A percentile compares a stretch with the other conserved stretches of the same genome.
Conservation (phyloP, 2,329 filamentous ascomycete species). For the Coniochaeta sp. region DNA sequence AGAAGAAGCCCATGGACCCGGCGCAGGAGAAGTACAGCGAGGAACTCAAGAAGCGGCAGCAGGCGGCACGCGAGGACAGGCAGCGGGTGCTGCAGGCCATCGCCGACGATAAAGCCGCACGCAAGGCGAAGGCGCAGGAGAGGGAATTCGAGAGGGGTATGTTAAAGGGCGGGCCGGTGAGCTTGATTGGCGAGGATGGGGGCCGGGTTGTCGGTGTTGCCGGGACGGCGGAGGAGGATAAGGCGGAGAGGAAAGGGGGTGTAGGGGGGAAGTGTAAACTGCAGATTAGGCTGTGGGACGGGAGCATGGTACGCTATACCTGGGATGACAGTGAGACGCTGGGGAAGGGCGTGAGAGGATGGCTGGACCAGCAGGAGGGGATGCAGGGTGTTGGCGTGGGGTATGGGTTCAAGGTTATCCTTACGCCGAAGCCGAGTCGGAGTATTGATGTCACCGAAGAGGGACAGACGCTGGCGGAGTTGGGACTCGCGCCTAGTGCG, state of each 20-base stretch:
- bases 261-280: conserved; percentile 28
- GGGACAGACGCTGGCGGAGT: conserved; percentile 54
- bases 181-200: conserved; percentile 31
- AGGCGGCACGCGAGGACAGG: conserved; percentile 61
- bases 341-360: conserved; percentile 59
- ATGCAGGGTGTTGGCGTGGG: conserved; percentile 44
- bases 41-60: conserved; percentile 54
- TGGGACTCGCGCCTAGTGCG: conserved; percentile 71
- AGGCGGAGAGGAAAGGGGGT: neutral
- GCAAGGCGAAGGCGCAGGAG: conserved; percentile 49
- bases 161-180: neutral
- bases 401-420: conserved; percentile 78
- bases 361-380: conserved; percentile 60
- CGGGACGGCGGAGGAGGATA: conserved; percentile 10
- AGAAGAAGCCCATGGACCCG: conserved; percentile 14
- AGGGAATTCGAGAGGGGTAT: too few species aligned
- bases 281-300: conserved; percentile 79
- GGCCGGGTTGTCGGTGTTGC: conserved; percentile 13
- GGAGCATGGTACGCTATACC: conserved; percentile 65
- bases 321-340: conserved; percentile 63
- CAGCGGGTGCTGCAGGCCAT: conserved; percentile 68
- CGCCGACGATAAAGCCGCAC: conserved; percentile 66
- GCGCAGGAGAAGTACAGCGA: conserved; percentile 40
- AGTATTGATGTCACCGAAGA: conserved; percentile 73
- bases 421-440: conserved; percentile 70